Percentiles rank a stretch among this genome's conserved stretches.
Evolutionary conservation across 768 basidiomycete genomes (phyloP).

Genomic region (Lactarius sanguifluus): DNA sequence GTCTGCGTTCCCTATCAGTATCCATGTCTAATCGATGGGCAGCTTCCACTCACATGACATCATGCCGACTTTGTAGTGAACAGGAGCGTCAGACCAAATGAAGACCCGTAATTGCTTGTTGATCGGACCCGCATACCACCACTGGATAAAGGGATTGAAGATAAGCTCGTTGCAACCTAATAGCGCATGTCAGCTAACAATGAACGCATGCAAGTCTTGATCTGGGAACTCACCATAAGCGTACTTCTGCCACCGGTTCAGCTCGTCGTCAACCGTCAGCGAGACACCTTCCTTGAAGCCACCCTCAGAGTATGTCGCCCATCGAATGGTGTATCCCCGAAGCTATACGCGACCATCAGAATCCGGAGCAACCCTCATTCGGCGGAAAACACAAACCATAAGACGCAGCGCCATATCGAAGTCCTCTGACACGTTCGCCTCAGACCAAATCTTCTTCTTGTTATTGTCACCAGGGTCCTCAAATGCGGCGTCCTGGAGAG

Average conservation of each 20-base stretch:
- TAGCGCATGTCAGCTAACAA: slow-evolving; percentile 1
- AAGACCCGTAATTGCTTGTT: slow-evolving; percentile 76
- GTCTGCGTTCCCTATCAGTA: slow-evolving; percentile 32
- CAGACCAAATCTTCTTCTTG: slow-evolving; percentile 74
- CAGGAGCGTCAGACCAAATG: slow-evolving; percentile 71
- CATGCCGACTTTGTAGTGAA: slow-evolving; percentile 84
- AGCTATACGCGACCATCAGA: slow-evolving; percentile 32
- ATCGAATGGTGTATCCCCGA: slow-evolving; percentile 72
- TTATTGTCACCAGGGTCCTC: slow-evolving; percentile 62
- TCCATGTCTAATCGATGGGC: no score
- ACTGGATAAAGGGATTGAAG: slow-evolving; percentile 78
- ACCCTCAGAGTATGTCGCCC: slow-evolving; percentile 84
- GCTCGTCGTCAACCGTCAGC: slow-evolving; percentile 84
- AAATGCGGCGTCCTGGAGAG: slow-evolving; percentile 85
- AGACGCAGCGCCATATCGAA: slow-evolving; percentile 78
- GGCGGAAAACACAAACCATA: slow-evolving; percentile 34
- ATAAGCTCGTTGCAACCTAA: slow-evolving; percentile 73
- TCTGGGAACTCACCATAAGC: slow-evolving; percentile 54
- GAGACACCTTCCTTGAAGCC: slow-evolving; percentile 93
- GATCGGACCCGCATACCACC: slow-evolving; percentile 81
- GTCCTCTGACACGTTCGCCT: slow-evolving; percentile 79
- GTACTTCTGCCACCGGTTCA: slow-evolving; percentile 93
- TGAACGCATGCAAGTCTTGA: neutral
- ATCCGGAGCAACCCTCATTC: neutral
- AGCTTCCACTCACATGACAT: slow-evolving; percentile 54